phyloP scores from a whole-genome alignment of 805 yeast species.

The Kockiozyma suomiensis region DNA sequence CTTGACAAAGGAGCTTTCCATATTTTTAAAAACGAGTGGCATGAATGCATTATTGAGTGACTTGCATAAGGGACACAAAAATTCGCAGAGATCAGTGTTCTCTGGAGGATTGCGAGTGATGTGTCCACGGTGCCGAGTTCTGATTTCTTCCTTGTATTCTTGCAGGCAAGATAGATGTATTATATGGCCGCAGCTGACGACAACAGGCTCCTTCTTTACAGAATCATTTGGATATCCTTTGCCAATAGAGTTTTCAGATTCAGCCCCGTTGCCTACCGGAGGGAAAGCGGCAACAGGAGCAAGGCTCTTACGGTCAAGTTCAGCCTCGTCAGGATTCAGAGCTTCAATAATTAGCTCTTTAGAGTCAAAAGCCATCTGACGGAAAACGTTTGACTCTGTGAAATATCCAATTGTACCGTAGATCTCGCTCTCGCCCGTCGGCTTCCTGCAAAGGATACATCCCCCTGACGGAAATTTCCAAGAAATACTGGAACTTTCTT shows the following conservation, averaged over 20 bases:
- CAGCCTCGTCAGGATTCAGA: conserved; percentile 37
- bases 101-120: conserved; percentile 83
- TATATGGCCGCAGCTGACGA: conserved; percentile 90
- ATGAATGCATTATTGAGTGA: conserved; percentile 80
- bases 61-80: conserved; percentile 88
- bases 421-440: conserved; percentile 62
- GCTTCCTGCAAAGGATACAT: conserved; percentile 82
- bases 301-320: conserved; percentile 39
- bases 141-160: conserved; percentile 60
- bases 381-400: conserved; percentile 58
- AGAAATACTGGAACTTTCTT: conserved; percentile 25
- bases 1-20: conserved; percentile 40
- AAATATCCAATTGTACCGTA: conserved; percentile 75
- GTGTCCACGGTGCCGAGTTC: conserved; percentile 60
- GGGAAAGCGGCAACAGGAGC: not conserved
- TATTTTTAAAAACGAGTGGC: conserved; percentile 67
- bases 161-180: conserved; percentile 81
- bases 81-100: conserved; percentile 67
- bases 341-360: conserved; percentile 67
- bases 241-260: conserved; percentile 55
- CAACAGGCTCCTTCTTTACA: conserved; percentile 42
- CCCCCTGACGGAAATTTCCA: conserved; percentile 76
- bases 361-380: conserved; percentile 65
- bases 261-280: conserved; percentile 21
- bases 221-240: conserved; percentile 62